Conservation (phyloP, 768 basidiomycete genomes). For the Lactarius quietus region DNA sequence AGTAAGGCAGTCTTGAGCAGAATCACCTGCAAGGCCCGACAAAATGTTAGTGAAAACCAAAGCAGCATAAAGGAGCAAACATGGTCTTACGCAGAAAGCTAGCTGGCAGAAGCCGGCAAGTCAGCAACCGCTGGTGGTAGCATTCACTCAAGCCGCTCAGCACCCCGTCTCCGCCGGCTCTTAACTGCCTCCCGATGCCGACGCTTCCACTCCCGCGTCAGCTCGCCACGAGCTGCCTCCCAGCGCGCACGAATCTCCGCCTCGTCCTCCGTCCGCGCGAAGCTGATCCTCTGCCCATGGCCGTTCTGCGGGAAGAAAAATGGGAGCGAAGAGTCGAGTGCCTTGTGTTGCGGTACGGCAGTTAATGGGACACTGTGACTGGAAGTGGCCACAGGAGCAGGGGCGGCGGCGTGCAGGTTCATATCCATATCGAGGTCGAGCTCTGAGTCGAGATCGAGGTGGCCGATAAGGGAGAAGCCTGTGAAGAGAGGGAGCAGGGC, state of each 20-base stretch:
- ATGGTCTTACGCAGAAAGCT: too few species aligned
- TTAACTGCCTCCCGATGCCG: conserved; percentile 73
- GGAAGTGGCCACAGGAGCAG: background rate
- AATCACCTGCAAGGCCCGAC: too few species aligned
- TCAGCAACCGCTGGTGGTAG: too few species aligned
- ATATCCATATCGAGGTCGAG: conserved; percentile 53
- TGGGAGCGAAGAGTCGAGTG: conserved; percentile 16
- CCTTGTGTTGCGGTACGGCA: background rate
- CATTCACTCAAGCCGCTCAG: conserved; percentile 36
- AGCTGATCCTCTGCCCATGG: conserved; percentile 39
- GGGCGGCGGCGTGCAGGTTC: conserved; percentile 33
- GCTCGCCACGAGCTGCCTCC: conserved; percentile 60
- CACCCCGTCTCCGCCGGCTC: conserved; percentile 50
- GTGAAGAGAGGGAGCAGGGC: conserved; percentile 35
- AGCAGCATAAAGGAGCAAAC: too few species aligned
- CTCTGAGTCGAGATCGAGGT: conserved; percentile 71
- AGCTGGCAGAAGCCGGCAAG: too few species aligned
- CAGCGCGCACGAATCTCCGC: conserved; percentile 65
- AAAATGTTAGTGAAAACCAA: too few species aligned
- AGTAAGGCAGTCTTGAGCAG: too few species aligned
- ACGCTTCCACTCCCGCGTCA: conserved; percentile 78
- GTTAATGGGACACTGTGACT: background rate
- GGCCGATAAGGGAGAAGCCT: conserved; percentile 69
- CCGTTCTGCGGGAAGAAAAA: conserved; percentile 22
- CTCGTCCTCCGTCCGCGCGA: conserved; percentile 48